A percentile compares a stretch with the other conserved stretches of the same genome.
Conservation (phyloP, 768 basidiomycete species). For the Trametes maxima region DNA sequence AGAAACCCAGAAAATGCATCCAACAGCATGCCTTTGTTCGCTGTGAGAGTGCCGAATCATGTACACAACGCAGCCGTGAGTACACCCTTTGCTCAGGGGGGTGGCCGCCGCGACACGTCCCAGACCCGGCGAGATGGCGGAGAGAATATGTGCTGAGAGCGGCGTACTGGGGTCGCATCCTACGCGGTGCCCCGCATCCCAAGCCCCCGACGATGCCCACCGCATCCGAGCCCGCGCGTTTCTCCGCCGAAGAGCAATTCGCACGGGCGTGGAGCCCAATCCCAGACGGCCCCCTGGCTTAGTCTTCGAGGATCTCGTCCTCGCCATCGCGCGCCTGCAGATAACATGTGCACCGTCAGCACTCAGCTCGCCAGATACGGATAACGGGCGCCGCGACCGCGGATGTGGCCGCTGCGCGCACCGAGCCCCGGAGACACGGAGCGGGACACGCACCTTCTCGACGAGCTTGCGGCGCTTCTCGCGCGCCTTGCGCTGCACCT, state of each 20-base stretch:
- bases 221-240: neutral
- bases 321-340: conserved; percentile 69
- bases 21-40: neutral
- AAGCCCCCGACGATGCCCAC: neutral
- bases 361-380: neutral
- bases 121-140: neutral
- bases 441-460: conserved; percentile 60
- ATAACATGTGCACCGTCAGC: neutral
- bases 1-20: neutral
- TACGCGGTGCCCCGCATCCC: neutral
- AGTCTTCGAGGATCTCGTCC: conserved; percentile 65
- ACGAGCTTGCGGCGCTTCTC: conserved; percentile 70
- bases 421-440: too few relatives aligned
- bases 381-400: neutral
- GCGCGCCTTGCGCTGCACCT: conserved; percentile 78
- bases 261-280: conserved; percentile 11
- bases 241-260: neutral
- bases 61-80: neutral
- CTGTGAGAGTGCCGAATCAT: neutral
- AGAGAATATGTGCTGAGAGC: neutral
- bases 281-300: conserved; percentile 12
- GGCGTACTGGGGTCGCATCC: neutral
- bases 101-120: neutral
- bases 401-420: neutral
- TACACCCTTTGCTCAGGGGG: neutral